Percentiles rank a stretch among this genome's conserved stretches.
phyloP scores from a whole-genome alignment of 2,329 filamentous ascomycete genomes.

The Cryphonectria nitschkei region DNA sequence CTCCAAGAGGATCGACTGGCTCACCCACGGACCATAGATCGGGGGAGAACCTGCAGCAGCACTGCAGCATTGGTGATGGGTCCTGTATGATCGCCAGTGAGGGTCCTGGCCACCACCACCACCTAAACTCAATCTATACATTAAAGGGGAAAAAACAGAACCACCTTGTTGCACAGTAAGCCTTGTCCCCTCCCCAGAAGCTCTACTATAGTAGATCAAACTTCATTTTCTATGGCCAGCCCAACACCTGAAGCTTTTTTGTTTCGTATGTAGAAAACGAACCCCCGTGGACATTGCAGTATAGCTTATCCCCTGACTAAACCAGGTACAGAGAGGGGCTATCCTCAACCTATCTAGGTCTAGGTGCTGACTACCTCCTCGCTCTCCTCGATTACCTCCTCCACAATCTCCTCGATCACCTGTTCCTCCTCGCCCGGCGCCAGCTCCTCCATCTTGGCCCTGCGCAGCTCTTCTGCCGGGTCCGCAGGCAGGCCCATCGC shows the following conservation, averaged over 20 bases:
- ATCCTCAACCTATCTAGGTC: neutral
- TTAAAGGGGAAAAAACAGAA: neutral
- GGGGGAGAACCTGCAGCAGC: neutral
- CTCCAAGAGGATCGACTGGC: neutral
- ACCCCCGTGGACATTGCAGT: neutral
- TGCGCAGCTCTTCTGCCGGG: constrained; percentile 63
- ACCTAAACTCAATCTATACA: neutral
- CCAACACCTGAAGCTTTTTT: constrained; percentile 17
- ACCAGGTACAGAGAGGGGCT: neutral
- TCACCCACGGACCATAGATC: neutral
- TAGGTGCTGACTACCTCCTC: constrained; percentile 68
- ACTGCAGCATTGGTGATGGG: neutral
- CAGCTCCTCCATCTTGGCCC: constrained; percentile 56
- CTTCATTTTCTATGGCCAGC: constrained; percentile 13
- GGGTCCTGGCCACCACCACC: neutral
- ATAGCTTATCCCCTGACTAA: neutral
- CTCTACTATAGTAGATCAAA: neutral
- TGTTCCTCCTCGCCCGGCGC: constrained; percentile 69
- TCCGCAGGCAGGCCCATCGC: constrained; percentile 68
- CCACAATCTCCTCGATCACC: constrained; percentile 86
- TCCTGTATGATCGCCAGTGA: neutral
- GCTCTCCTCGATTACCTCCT: constrained; percentile 82
- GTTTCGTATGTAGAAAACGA: neutral
- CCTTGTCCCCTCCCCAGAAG: neutral
- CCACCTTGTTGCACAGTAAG: neutral